These are phyloP conservation scores for Melampsora americana DNA, from an alignment of 1,284 basidiomycete species.

Conservation along the genomic window DNA sequence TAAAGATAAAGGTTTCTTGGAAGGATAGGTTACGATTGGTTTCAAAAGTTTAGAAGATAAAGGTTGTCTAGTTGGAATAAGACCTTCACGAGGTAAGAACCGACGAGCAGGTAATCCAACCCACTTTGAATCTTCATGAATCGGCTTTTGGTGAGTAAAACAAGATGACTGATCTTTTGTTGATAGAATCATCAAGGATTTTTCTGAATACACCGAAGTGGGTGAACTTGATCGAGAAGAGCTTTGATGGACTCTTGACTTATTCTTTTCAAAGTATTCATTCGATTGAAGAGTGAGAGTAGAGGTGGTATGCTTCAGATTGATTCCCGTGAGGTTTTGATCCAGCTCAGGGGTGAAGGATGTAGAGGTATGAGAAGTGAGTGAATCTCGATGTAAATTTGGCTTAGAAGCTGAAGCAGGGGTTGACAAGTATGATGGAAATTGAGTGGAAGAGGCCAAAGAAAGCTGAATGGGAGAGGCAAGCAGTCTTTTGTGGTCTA, in stretches of 20 bases:
- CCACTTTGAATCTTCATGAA: conserved; percentile 1
- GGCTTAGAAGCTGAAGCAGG: neutral
- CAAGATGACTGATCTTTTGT: neutral
- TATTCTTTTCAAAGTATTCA: neutral
- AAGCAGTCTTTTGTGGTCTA: neutral
- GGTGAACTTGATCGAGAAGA: neutral
- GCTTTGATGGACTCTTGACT: neutral
- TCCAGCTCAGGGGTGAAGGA: neutral
- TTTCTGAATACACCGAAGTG: neutral
- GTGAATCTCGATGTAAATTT: neutral
- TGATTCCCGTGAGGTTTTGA: neutral
- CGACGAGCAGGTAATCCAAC: conserved; percentile 6
- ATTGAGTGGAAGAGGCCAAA: neutral
- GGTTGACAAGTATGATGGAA: neutral
- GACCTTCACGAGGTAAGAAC: conserved; percentile 13
- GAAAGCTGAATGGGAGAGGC: neutral
- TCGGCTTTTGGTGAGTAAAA: conserved; percentile 8
- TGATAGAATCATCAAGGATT: neutral
- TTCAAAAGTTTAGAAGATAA: conserved; percentile 22
- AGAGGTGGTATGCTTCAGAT: neutral
- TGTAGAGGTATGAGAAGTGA: neutral
- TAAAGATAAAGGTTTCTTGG: no score
- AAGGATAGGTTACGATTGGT: conserved; percentile 28
- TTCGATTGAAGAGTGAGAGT: neutral
- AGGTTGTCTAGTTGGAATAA: conserved; percentile 18